These are phyloP conservation scores for Coemansia interrupta DNA, from an alignment of 192 early-diverging fungal species.

Conservation along the genomic window DNA sequence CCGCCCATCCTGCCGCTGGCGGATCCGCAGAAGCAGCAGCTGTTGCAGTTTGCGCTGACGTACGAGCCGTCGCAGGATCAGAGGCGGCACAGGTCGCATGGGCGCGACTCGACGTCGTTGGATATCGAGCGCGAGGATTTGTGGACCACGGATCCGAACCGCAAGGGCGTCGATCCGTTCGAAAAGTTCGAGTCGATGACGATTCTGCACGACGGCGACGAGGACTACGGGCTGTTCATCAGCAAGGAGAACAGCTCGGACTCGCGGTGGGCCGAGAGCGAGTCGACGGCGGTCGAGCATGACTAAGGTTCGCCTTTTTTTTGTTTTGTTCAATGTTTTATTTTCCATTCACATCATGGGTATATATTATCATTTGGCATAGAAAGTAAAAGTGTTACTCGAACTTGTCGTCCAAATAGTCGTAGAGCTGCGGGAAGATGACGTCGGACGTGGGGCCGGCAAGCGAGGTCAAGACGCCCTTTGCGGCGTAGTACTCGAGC, in stretches of 20 bases:
- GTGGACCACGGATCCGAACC: conserved; percentile 39
- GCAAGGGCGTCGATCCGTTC: conserved; percentile 51
- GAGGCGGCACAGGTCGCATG: conserved; percentile 17
- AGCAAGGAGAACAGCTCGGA: conserved; percentile 51
- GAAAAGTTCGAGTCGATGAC: conserved; percentile 56
- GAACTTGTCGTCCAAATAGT: conserved; percentile 38
- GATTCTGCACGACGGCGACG: conserved; percentile 55
- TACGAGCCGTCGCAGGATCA: conserved; percentile 53
- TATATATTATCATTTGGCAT: too few species aligned
- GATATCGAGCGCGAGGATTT: conserved; percentile 53
- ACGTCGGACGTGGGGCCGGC: conserved; percentile 81
- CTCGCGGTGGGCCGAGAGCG: conserved; percentile 49
- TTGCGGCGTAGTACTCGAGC: conserved; percentile 73
- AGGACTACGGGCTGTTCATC: conserved; percentile 51
- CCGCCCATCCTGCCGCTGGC: conserved; percentile 81
- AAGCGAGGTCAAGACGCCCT: conserved; percentile 66
- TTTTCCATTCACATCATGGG: background rate
- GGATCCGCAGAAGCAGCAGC: conserved; percentile 54
- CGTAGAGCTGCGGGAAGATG: conserved; percentile 82
- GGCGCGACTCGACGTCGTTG: conserved; percentile 42
- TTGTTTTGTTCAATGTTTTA: background rate
- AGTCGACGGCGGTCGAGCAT: conserved; percentile 48
- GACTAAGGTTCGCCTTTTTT: conserved; percentile 14
- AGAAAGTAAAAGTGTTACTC: conserved; percentile 11
- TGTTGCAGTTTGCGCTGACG: conserved; percentile 50